A percentile compares a stretch with the other conserved stretches of the same genome.
These are phyloP conservation scores for Tulasnella sp. DNA, from an alignment of 768 basidiomycete genomes.

Conservation along the genomic window DNA sequence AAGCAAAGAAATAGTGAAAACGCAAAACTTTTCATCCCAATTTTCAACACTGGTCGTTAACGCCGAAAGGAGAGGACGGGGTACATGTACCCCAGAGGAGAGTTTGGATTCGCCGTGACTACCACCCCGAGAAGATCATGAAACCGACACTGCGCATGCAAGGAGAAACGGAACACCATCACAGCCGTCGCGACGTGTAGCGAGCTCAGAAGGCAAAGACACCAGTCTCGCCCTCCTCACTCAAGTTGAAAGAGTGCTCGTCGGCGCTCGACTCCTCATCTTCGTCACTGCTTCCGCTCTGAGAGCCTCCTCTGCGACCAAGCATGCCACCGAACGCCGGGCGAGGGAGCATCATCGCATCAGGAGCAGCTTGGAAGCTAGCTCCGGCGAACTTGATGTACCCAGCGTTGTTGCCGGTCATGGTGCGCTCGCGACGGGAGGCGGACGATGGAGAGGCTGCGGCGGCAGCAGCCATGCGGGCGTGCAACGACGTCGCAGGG, in stretches of 20 bases:
- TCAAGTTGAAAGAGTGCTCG: background rate
- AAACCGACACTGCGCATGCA: background rate
- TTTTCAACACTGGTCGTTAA: background rate
- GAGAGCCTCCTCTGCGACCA: background rate
- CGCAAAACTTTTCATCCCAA: background rate
- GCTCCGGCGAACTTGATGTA: conserved; percentile 4
- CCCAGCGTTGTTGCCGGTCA: conserved; percentile 1
- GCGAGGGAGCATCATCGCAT: background rate
- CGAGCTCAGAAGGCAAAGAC: background rate
- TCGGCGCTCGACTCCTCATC: background rate
- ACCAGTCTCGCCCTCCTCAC: conserved; percentile 2
- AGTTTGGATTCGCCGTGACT: background rate
- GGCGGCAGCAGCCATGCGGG: background rate
- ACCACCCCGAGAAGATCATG: background rate
- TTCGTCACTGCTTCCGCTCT: background rate
- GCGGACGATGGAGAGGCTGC: background rate
- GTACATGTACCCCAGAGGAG: background rate
- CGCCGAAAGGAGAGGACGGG: background rate
- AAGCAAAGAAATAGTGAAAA: background rate
- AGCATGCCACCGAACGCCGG: background rate
- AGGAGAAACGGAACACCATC: background rate
- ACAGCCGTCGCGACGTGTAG: background rate
- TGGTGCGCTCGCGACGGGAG: background rate
- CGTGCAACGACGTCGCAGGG: background rate
- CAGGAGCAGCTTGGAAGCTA: conserved; percentile 14